Conservation (phyloP, 345 rosid species). For the Hibiscus syriacus region DNA sequence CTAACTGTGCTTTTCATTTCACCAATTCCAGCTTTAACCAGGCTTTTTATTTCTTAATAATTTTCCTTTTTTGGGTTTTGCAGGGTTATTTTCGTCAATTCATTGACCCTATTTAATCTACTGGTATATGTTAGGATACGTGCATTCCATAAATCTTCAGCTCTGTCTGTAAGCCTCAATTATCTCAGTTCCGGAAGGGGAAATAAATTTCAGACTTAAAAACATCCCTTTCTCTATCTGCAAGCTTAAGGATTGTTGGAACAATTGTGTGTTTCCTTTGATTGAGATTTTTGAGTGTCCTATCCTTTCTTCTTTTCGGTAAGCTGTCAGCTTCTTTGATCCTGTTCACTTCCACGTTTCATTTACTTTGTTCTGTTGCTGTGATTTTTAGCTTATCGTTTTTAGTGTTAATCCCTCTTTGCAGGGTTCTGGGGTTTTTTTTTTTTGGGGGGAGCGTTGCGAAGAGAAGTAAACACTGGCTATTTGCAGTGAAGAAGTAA, state of each 20-base stretch:
- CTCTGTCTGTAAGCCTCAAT: conserved; percentile 11
- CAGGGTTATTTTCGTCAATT: conserved; percentile 40
- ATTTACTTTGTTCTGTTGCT: neutral
- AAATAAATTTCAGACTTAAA: neutral
- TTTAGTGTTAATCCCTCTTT: neutral
- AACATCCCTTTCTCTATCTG: neutral
- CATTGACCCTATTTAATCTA: conserved; percentile 18
- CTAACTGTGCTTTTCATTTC: conserved; percentile 34
- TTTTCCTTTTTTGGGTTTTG: neutral
- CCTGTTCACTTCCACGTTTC: neutral
- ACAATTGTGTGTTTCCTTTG: neutral
- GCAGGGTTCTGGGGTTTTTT: conserved; percentile 22
- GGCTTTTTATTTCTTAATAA: neutral
- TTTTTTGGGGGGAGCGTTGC: conserved; percentile 1
- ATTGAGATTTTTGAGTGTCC: neutral
- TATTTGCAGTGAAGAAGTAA: conserved; percentile 11
- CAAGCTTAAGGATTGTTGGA: neutral
- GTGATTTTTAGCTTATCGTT: neutral
- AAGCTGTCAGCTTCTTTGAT: neutral
- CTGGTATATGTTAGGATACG: conserved; percentile 5
- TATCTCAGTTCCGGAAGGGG: neutral
- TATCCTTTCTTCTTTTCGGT: neutral
- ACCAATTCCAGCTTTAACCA: conserved; percentile 18
- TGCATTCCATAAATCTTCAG: conserved; percentile 8
- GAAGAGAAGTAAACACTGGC: conserved; percentile 19